phyloP scores from a whole-genome alignment of 441 rosid genomes.

The Populus tomentosa region DNA sequence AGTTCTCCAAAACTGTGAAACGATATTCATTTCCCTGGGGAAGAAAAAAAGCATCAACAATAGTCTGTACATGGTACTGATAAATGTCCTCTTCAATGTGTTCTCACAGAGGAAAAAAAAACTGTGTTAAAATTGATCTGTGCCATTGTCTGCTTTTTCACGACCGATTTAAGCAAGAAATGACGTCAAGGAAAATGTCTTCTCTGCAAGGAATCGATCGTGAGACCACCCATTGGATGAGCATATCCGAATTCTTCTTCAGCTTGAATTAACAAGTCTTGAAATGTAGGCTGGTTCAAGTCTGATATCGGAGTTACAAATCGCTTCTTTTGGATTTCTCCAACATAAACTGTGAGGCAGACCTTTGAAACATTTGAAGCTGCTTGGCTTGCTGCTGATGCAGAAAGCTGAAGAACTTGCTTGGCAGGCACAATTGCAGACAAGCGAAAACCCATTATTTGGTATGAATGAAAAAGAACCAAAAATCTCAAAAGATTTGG shows the following conservation, averaged over 20 bases:
- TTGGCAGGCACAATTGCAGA: not conserved
- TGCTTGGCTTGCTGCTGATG: not conserved
- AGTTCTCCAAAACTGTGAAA: too few relatives aligned
- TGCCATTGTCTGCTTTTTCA: too few relatives aligned
- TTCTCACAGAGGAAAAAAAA: too few relatives aligned
- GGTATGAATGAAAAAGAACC: too few relatives aligned
- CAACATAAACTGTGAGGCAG: constrained; percentile 32
- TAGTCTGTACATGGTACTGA: too few relatives aligned
- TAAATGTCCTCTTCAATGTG: too few relatives aligned
- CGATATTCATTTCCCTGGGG: too few relatives aligned
- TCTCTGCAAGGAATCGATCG: constrained; percentile 42
- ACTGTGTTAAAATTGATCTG: too few relatives aligned
- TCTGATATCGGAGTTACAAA: constrained; percentile 1
- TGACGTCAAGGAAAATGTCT: constrained; percentile 33
- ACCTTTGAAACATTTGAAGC: constrained; percentile 45
- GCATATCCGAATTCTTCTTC: constrained; percentile 56
- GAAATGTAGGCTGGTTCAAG: constrained; percentile 18
- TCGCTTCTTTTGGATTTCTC: constrained; percentile 4
- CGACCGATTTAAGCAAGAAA: too few relatives aligned
- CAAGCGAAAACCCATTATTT: not conserved
- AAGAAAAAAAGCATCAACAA: too few relatives aligned
- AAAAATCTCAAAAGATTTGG: too few relatives aligned
- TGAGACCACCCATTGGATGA: constrained; percentile 51
- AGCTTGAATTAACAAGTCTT: constrained; percentile 33
- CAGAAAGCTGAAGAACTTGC: not conserved